Evolutionary conservation across 306 rosid species (phyloP).

Genomic region (Prinsepia uniflora): DNA sequence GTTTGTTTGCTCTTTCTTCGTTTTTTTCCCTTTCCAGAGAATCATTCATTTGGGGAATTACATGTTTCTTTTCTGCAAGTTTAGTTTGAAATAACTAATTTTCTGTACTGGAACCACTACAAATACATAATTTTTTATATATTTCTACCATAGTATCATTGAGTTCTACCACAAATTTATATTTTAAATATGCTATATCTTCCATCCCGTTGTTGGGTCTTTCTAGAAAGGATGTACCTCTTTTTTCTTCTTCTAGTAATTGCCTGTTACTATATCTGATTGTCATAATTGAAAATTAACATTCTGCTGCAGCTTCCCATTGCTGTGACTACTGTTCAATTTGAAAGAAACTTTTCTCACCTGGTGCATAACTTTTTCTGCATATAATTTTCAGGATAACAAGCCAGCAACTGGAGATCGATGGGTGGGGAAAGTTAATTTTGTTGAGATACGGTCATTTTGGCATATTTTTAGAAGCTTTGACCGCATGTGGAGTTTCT

Average conservation of each 20-base stretch:
- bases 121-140: no score
- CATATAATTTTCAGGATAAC: constrained; percentile 50
- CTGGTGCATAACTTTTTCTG: neutral
- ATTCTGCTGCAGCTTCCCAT: constrained; percentile 1
- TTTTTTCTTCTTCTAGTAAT: neutral
- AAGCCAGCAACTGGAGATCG: constrained; percentile 52
- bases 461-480: constrained; percentile 98
- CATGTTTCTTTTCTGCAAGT: neutral
- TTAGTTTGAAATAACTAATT: neutral
- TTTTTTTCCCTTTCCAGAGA: neutral
- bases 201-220: neutral
- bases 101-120: no score
- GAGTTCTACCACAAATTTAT: neutral
- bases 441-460: constrained; percentile 93
- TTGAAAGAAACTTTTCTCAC: neutral
- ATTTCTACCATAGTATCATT: no score
- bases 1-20: neutral
- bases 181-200: no score
- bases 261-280: neutral
- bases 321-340: neutral
- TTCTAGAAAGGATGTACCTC: neutral
- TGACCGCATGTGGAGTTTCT: constrained; percentile 98
- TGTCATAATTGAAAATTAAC: neutral
- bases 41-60: neutral
- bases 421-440: constrained; percentile 95